These are phyloP conservation scores for Gossypioides kirkii DNA, from an alignment of 345 rosid genomes.

Conservation along the genomic window DNA sequence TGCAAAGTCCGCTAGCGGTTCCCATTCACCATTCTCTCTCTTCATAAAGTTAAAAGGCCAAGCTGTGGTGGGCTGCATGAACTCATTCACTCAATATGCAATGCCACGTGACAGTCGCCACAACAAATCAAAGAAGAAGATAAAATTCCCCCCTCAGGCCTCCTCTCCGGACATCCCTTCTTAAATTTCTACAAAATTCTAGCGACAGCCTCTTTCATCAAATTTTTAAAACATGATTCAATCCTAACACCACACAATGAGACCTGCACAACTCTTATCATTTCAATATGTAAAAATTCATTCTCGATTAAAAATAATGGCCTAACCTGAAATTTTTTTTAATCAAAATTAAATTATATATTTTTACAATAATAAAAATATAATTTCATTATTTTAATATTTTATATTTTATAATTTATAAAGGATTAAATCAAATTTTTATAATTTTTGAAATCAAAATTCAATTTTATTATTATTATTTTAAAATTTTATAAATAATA, in stretches of 20 bases:
- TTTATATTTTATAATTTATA: too few species aligned
- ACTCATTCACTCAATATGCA: conserved; percentile 20
- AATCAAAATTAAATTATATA: too few species aligned
- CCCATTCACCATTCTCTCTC: background rate
- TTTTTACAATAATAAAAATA: too few species aligned
- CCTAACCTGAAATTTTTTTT: too few species aligned
- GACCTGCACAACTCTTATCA: too few species aligned
- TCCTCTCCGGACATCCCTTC: background rate
- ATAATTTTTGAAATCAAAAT: too few species aligned
- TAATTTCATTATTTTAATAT: too few species aligned
- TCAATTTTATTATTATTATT: too few species aligned
- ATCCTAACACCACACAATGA: background rate
- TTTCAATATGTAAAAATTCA: too few species aligned
- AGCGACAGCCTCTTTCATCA: background rate
- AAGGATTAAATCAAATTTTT: too few species aligned
- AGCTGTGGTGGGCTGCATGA: conserved; percentile 28
- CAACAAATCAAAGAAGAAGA: background rate
- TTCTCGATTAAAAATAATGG: too few species aligned
- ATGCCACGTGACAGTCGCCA: conserved; percentile 40
- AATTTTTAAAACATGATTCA: background rate
- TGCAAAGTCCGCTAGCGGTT: conserved; percentile 23
- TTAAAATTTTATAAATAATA: too few species aligned
- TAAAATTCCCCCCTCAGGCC: background rate
- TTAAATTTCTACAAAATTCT: background rate
- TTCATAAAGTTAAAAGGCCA: conserved; percentile 17